Conservation (phyloP, 179 eudicot species). For the Carnegiea gigantea region DNA sequence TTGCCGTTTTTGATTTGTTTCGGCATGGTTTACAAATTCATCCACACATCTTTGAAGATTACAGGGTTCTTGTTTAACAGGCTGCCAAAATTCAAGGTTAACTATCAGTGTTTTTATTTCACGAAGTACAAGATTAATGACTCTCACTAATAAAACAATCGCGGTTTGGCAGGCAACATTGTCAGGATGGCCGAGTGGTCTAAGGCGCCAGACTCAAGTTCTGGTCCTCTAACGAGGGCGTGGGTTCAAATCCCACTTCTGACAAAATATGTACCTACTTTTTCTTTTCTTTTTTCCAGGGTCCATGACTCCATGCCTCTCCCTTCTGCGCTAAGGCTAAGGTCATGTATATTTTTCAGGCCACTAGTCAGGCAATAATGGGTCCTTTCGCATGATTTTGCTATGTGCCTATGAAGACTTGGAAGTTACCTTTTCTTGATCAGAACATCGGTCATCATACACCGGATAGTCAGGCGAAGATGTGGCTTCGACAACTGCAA, state of each 20-base stretch:
- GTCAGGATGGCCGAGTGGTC: conserved; percentile 43
- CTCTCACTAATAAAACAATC: too few species aligned
- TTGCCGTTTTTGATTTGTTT: conserved; percentile 8
- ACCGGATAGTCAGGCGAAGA: conserved; percentile 35
- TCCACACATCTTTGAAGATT: conserved; percentile 30
- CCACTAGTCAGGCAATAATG: neutral
- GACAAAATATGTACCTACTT: conserved; percentile 1
- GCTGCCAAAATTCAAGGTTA: conserved; percentile 9
- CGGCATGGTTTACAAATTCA: conserved; percentile 10
- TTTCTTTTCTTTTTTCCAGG: too few species aligned
- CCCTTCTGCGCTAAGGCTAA: neutral
- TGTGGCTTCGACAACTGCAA: conserved; percentile 32
- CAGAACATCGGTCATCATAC: conserved; percentile 31
- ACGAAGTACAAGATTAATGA: too few species aligned
- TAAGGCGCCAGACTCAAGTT: conserved; percentile 43
- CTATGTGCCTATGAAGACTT: neutral
- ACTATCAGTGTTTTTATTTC: too few species aligned
- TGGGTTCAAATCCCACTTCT: conserved; percentile 38
- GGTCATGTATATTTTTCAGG: neutral
- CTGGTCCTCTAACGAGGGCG: conserved; percentile 37
- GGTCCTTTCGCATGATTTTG: neutral
- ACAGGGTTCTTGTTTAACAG: conserved; percentile 25
- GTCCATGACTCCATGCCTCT: too few species aligned
- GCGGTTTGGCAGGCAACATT: too few species aligned
- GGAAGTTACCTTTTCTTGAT: conserved; percentile 28